Evolutionary conservation across 768 basidiomycete genomes (phyloP).

Genomic region (Trametes coccinea): DNA sequence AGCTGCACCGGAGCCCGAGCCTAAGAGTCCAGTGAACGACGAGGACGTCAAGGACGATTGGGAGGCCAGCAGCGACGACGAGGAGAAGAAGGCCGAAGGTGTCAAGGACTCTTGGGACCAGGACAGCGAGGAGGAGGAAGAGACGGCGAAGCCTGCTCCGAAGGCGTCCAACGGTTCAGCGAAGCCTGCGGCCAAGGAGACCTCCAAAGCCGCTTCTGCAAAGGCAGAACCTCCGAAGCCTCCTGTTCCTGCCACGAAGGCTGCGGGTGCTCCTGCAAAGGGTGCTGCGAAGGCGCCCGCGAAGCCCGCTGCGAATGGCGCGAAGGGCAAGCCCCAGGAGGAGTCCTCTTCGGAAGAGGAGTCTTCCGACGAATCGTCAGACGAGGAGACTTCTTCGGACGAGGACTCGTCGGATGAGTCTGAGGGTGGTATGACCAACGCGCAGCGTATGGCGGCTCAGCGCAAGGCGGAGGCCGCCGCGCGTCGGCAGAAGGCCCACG

Average conservation of each 20-base stretch:
- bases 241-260: constrained; percentile 19
- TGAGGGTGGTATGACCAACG: constrained; percentile 64
- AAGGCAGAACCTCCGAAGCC: constrained; percentile 1
- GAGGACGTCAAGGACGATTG: constrained; percentile 51
- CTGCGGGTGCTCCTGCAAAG: constrained; percentile 27
- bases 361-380: constrained; percentile 25
- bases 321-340: constrained; percentile 16
- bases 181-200: constrained; percentile 22
- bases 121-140: constrained; percentile 49
- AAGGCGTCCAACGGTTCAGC: constrained; percentile 19
- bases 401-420: constrained; percentile 43
- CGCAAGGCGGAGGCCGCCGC: constrained; percentile 84
- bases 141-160: constrained; percentile 8
- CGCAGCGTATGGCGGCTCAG: constrained; percentile 67
- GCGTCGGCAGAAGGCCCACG: constrained; percentile 74
- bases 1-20: constrained; percentile 19
- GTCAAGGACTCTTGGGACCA: constrained; percentile 63
- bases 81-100: constrained; percentile 36
- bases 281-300: constrained; percentile 25
- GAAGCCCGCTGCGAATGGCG: constrained; percentile 20
- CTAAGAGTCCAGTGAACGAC: constrained; percentile 20
- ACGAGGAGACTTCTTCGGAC: constrained; percentile 45
- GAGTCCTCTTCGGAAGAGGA: constrained; percentile 25
- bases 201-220: constrained; percentile 29
- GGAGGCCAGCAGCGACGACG: constrained; percentile 52